Base-by-base conservation (phyloP, 306 rosid species). In the Prunus campanulata region DNA sequence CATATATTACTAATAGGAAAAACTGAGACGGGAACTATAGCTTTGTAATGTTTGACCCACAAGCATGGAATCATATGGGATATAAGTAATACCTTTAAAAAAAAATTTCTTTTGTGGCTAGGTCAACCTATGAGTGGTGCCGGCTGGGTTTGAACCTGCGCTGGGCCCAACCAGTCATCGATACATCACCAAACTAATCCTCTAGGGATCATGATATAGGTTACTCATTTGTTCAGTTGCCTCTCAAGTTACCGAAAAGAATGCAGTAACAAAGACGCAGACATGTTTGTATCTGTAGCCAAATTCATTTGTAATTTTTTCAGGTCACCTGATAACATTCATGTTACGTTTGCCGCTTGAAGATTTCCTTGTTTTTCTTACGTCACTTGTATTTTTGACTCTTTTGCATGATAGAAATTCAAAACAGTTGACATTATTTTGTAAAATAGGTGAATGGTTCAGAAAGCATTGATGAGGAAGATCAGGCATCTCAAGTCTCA, bases 401-500 rank as follows among this genome's bases (percentile, higher is more conserved):
- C 5, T 20, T 30, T 6, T 72, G 44, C 52, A 20, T 56, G 44
- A 63, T 51, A 6, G 11, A 18, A 52, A 52, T 18, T 52, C 57
- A 52, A 52, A 1, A 18, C 8, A 39, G 52, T 32, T 50, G n/a
- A 8, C 24, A 15, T 70, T 70, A 10, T 4, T 16, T 56, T 50
- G 18, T 68, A 18, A 50, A 22, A 66, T 73, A 96, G 99, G 98
- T 96, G 54, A 85, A 56, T 57, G 99, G 86, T 65, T 90, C 90
- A 15, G 97, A 96, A 84, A 88, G 85, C 79, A 83, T 92, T 19
- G 74, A 48, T 39, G 98, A 80, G 27, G 91, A 88, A 75, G 93
- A 96, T 79, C 92, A 89, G 47, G 98, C 90, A 71, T 85, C 91
- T 14, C 88, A 83, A 73, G 86, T 96, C 68, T 83, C 96, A 1